These are phyloP conservation scores for Xylaria venustula DNA, from an alignment of 495 filamentous ascomycete species.

Conservation along the genomic window DNA sequence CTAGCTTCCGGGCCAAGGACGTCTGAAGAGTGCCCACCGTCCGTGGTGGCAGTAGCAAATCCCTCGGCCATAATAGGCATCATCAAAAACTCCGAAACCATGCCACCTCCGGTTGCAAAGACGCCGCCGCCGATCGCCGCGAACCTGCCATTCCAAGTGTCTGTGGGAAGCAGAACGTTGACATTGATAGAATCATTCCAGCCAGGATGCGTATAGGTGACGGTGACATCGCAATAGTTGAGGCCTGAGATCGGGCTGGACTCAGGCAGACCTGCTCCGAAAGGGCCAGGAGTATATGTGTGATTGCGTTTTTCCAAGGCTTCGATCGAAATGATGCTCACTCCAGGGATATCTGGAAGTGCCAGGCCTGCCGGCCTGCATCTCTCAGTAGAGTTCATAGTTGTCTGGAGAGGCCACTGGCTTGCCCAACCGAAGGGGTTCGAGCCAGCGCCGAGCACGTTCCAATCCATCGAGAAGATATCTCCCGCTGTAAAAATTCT, in stretches of 20 bases:
- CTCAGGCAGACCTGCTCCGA: background rate
- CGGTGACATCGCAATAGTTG: constrained; percentile 43
- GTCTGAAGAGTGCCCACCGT: constrained; percentile 35
- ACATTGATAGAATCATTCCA: constrained; percentile 36
- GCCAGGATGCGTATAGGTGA: constrained; percentile 45
- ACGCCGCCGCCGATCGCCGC: constrained; percentile 46
- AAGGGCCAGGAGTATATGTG: constrained; percentile 3
- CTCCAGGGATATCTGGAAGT: constrained; percentile 2
- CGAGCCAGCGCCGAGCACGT: background rate
- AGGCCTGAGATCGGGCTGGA: background rate
- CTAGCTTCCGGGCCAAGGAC: constrained; percentile 4
- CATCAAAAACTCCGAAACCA: constrained; percentile 19
- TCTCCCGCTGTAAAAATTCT: background rate
- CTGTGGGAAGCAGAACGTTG: constrained; percentile 37
- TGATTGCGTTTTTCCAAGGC: constrained; percentile 2
- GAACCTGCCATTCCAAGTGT: constrained; percentile 43
- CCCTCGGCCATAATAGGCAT: constrained; percentile 31
- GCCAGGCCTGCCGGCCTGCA: background rate
- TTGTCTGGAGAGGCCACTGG: constrained; percentile 1
- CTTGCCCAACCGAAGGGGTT: constrained; percentile 2
- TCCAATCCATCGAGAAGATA: background rate
- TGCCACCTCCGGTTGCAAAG: constrained; percentile 31
- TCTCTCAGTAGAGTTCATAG: background rate
- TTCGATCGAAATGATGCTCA: constrained; percentile 1
- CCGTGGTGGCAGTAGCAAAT: constrained; percentile 38